Evolutionary conservation across 306 rosid genomes (phyloP).

Genomic region (Sicyos edulis): DNA sequence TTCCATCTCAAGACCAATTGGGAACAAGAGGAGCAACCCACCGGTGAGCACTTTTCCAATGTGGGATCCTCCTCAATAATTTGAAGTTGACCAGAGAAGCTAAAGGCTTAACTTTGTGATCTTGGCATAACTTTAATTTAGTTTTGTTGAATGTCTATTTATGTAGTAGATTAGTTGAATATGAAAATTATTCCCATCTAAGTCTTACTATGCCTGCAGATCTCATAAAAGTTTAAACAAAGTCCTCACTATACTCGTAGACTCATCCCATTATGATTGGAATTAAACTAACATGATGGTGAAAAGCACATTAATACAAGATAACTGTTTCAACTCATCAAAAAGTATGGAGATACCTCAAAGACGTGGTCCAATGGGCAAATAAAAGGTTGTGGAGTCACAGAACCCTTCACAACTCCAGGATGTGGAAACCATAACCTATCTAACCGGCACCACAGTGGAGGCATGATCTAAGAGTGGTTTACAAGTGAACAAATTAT

Average conservation of each 20-base stretch:
- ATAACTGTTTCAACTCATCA: too few species aligned
- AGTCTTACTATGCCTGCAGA: too few species aligned
- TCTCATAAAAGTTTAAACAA: too few species aligned
- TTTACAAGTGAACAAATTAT: slow-evolving; percentile 13
- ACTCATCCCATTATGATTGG: background rate
- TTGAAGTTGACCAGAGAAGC: background rate
- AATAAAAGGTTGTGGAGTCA: slow-evolving; percentile 89
- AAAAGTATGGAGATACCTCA: slow-evolving; percentile 53
- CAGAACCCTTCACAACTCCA: slow-evolving; percentile 74
- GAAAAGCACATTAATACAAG: slow-evolving; percentile 12
- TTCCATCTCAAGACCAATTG: too few species aligned
- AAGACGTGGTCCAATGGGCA: slow-evolving; percentile 96
- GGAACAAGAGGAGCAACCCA: too few species aligned
- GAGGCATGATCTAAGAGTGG: slow-evolving; percentile 82
- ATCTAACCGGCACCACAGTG: slow-evolving; percentile 93
- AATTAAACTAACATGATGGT: background rate
- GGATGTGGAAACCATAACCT: slow-evolving; percentile 99
- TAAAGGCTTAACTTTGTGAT: background rate
- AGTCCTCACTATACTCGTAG: too few species aligned
- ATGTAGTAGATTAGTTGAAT: background rate
- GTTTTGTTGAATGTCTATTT: background rate
- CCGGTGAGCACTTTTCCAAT: too few species aligned
- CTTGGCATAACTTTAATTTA: background rate
- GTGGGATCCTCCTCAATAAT: background rate
- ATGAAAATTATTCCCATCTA: background rate